A percentile compares a stretch with the other conserved stretches of the same genome.
Conservation (phyloP, 352 stramenopile genomes). For the Pythium monospermum region DNA sequence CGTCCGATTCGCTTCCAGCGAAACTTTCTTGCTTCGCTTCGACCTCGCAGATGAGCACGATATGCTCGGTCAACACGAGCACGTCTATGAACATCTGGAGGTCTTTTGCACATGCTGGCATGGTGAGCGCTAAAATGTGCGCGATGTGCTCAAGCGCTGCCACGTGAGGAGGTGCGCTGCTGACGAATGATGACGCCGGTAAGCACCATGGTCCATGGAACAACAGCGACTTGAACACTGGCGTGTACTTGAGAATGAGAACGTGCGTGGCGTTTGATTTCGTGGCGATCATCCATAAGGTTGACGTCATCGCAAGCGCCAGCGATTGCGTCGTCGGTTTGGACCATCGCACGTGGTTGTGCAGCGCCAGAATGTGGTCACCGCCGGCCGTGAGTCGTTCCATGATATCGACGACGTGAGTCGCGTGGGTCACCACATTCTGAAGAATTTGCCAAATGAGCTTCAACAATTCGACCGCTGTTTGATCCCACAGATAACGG, state of each 20-base stretch:
- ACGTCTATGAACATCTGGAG: neutral
- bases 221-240: constrained; percentile 2
- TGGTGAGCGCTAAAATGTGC: neutral
- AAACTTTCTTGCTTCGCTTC: too few relatives aligned
- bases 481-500: neutral
- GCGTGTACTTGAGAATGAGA: neutral
- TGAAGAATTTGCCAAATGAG: constrained; percentile 9
- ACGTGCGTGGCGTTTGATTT: neutral
- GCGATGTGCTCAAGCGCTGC: constrained; percentile 4
- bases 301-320: neutral
- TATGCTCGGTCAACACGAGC: neutral
- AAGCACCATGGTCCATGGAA: neutral
- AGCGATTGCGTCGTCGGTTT: neutral
- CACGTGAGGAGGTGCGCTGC: too few relatives aligned
- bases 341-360: neutral
- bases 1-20: neutral
- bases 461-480: neutral
- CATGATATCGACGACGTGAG: constrained; percentile 3
- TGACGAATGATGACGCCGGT: too few relatives aligned
- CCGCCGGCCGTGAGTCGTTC: neutral
- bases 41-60: neutral
- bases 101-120: neutral
- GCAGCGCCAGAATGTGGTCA: neutral
- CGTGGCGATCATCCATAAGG: neutral
- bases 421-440: constrained; percentile 1